phyloP scores from a whole-genome alignment of 169 alveolate species.

The Plasmodium blacklocki region DNA sequence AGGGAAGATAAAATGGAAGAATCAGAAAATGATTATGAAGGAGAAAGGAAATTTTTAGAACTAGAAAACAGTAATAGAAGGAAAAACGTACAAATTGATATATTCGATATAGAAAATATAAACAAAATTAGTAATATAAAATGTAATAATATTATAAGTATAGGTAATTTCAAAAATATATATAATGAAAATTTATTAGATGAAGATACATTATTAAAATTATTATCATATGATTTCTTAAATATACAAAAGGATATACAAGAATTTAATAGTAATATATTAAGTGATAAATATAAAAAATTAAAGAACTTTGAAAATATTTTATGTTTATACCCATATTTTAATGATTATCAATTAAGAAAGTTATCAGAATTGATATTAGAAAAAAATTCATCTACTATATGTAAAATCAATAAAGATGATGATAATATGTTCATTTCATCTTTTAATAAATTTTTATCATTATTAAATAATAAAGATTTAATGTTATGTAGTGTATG shows the following conservation, averaged over 20 bases:
- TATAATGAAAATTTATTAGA: slow-evolving; percentile 66
- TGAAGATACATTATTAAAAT: slow-evolving; percentile 60
- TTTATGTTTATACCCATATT: slow-evolving; percentile 62
- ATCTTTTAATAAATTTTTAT: slow-evolving; percentile 33
- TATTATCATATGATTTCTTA: slow-evolving; percentile 45
- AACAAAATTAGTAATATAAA: slow-evolving; percentile 56
- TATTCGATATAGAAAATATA: slow-evolving; percentile 58
- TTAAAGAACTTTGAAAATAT: slow-evolving; percentile 70
- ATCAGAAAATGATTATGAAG: not conserved
- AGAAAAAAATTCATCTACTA: slow-evolving; percentile 32
- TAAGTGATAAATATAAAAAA: slow-evolving; percentile 71
- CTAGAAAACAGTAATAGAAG: slow-evolving; percentile 31
- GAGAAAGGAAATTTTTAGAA: slow-evolving; percentile 23
- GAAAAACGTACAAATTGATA: slow-evolving; percentile 24
- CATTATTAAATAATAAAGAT: slow-evolving; percentile 55
- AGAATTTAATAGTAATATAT: slow-evolving; percentile 52
- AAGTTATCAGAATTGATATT: slow-evolving; percentile 58
- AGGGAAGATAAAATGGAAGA: not conserved
- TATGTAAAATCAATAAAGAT: not conserved
- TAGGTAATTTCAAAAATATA: slow-evolving; percentile 72
- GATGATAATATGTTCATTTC: slow-evolving; percentile 22
- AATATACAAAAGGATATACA: slow-evolving; percentile 60
- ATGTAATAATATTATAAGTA: slow-evolving; percentile 73
- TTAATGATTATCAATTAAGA: slow-evolving; percentile 72
- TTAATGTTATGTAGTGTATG: slow-evolving; percentile 70